Evolutionary conservation across 2,329 filamentous ascomycete species (phyloP), one percentile per base, ranked within the genome.

Genomic region (Eutypella sp.): DNA sequence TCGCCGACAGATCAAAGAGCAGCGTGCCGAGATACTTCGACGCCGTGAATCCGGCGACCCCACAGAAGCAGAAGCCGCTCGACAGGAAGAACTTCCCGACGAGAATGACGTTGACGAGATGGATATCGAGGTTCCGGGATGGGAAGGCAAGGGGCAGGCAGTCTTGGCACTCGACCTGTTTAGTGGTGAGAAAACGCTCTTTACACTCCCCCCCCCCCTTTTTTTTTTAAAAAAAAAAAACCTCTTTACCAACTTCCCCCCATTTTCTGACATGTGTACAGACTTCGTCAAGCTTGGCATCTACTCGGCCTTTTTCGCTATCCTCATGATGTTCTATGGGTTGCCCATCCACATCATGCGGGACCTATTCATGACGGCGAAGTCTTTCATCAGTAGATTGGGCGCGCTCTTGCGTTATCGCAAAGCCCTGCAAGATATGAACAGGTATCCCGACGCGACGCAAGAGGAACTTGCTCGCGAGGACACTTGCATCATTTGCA

Each of bases 401-500:
- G 79, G 84, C 51, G 91, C 95, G 54, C 87, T 96, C 54, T 71
- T 96, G 53, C 84, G 89, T 49, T 99, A 97, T 65, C 84, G 91
- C 47, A 89, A 89, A 59, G 93, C 93, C 2, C 90, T 95, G 3
- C 80, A 86, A 55, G 89, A 97, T 62, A 97, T 99, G 90, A 93
- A 95, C 61, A 81, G 81, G 49, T 97, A 96, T 62, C 87, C 88
- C 4, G 93, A 99, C 63, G 93, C 93, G 2, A 96, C 88, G 1
- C 76, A 80, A 2, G 89, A 95, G 54, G 92, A 99, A 54, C 80
- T 99, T 20, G 73, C 76, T 23, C 78, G 87, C 41, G 92, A 96
- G 63, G 89, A 95, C 59, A 95, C 93, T 3, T 99, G 93, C 66
- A 99, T 99, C 57, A 96, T 99, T 45, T 99, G 93, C 66, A 83